These are phyloP conservation scores for Phylloboletellus chloephorus DNA, from an alignment of 1,284 basidiomycete genomes.

Conservation along the genomic window DNA sequence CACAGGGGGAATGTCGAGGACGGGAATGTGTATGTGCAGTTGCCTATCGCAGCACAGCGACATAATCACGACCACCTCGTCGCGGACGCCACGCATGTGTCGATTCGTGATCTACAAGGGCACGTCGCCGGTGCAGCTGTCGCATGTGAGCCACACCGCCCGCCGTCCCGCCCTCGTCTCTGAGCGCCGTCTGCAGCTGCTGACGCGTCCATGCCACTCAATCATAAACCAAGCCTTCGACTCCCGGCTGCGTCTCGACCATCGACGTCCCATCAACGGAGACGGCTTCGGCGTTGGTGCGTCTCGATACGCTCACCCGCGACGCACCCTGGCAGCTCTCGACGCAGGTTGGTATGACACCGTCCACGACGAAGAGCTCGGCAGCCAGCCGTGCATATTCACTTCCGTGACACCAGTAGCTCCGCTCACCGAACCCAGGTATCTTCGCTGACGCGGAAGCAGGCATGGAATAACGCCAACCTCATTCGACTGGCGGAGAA, in stretches of 20 bases:
- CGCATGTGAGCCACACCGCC: conserved; percentile 52
- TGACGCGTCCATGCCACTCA: conserved; percentile 89
- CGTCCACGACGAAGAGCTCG: conserved; percentile 72
- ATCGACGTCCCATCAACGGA: conserved; percentile 82
- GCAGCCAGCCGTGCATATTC: conserved; percentile 89
- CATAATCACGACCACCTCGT: too few species aligned
- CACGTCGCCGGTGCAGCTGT: conserved; percentile 80
- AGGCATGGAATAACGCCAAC: conserved; percentile 96
- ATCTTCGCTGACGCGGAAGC: conserved; percentile 8
- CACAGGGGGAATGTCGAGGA: neutral
- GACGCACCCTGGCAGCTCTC: neutral
- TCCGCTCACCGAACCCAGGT: neutral
- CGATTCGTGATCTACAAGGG: conserved; percentile 91
- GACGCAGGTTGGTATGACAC: conserved; percentile 78
- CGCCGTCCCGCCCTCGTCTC: conserved; percentile 1
- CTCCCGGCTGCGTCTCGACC: conserved; percentile 79
- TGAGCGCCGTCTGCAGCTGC: conserved; percentile 46
- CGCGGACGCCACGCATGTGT: conserved; percentile 67
- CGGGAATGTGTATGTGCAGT: neutral
- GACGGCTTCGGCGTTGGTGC: conserved; percentile 95
- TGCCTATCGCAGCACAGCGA: neutral
- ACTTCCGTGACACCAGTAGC: conserved; percentile 88
- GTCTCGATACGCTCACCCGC: conserved; percentile 32
- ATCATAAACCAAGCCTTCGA: conserved; percentile 97
- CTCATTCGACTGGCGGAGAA: conserved; percentile 87